Evolutionary conservation across 345 rosid genomes (phyloP).

Genomic region (Salix koriyanagi): DNA sequence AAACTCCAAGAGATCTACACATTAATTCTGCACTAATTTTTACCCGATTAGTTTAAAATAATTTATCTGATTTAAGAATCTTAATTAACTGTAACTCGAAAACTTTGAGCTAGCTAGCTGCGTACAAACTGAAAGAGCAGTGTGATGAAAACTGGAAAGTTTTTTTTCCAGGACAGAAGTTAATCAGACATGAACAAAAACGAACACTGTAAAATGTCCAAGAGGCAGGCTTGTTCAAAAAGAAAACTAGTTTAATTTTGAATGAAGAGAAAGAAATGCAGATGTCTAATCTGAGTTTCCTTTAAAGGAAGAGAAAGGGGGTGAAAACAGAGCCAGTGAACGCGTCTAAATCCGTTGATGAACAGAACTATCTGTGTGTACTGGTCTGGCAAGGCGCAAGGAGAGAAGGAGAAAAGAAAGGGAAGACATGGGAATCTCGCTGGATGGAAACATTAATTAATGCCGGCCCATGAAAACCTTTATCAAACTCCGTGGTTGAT

Average conservation of each 20-base stretch:
- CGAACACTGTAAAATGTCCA: background rate
- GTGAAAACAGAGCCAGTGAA: constrained; percentile 30
- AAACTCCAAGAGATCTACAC: no score
- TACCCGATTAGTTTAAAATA: no score
- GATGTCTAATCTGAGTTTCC: constrained; percentile 14
- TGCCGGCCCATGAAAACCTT: constrained; percentile 4
- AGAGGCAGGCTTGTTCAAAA: background rate
- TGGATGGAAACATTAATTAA: background rate
- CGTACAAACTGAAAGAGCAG: background rate
- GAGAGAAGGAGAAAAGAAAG: background rate
- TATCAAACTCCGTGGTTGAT: background rate
- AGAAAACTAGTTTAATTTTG: background rate
- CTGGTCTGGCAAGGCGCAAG: background rate
- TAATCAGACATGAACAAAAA: background rate
- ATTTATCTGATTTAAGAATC: no score
- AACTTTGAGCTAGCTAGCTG: background rate
- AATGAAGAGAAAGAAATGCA: background rate
- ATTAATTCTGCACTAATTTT: no score
- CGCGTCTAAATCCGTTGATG: constrained; percentile 40
- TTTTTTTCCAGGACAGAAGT: background rate
- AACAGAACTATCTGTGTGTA: constrained; percentile 15
- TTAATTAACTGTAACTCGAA: background rate
- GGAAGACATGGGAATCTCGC: constrained; percentile 24
- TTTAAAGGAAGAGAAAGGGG: background rate
- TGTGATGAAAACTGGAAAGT: background rate